Conservation (phyloP, 192 early-diverging fungal species). For the Anaeromyces robustus region DNA sequence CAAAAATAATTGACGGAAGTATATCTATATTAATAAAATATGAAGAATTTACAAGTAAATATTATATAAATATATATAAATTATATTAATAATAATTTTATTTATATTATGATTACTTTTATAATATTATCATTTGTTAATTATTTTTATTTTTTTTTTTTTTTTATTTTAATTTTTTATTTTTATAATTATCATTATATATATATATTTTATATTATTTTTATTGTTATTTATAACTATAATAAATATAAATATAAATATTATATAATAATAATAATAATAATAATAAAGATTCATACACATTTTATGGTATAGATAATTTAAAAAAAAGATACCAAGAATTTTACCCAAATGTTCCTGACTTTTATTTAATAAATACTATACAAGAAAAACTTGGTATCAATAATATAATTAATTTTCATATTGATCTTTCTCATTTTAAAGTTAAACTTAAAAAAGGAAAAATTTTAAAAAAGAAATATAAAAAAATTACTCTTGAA, state of each 20-base stretch:
- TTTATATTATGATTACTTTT: too few species aligned
- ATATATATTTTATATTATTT: too few species aligned
- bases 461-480: neutral
- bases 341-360: neutral
- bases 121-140: too few species aligned
- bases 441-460: neutral
- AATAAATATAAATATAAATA: too few species aligned
- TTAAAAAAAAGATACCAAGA: neutral
- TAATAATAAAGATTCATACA: neutral
- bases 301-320: neutral
- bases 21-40: neutral
- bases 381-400: neutral
- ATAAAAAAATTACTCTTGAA: neutral
- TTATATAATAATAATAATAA: neutral
- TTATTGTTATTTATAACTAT: too few species aligned
- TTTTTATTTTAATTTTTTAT: too few species aligned
- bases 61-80: too few species aligned
- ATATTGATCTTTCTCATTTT: neutral
- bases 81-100: too few species aligned
- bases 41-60: neutral
- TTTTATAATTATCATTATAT: too few species aligned
- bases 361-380: neutral
- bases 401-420: neutral
- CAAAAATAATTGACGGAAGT: neutral
- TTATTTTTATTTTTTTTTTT: neutral